Evolutionary conservation across 2,329 filamentous ascomycete genomes (phyloP), one percentile per base, ranked within the genome.

Genomic region (Arachnomyces sp.): DNA sequence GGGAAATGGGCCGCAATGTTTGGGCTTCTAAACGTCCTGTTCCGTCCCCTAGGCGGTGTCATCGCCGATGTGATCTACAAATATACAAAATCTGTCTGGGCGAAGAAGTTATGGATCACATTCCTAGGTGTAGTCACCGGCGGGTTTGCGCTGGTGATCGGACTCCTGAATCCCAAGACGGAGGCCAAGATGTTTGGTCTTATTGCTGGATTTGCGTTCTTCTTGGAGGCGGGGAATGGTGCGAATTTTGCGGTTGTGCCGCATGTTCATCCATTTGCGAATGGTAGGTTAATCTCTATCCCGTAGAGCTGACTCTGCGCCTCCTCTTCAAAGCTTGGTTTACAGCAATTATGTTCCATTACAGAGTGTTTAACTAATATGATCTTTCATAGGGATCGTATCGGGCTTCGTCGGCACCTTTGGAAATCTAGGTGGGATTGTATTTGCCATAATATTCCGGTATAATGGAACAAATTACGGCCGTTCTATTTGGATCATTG

Each of bases 171-270:
- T 58, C 74, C 84, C 0, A 73, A 79, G 17, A 56, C 73, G 16
- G 60, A 81, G 35, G 63, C 72, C 5, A 78, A 76, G 2, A 81
- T 93, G 72, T 80, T 92, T 41, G 86, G 84, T 1, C 77, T 95
- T 4, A 68, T 93, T 7, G 80, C 82, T 1, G 74, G 86, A 7
- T 74, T 88, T 66, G 86, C 84, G 1, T 73, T 94, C 57, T 94
- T 94, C 67, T 65, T 88, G 32, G 86, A 93, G 60, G 86, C 84
- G 2, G 81, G 80, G 31, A 95, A 95, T 57, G 89, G 89, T 1
- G 80, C 86, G 31, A 92, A 86, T 65, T 95, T 92, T 62, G 78
- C 86, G 0, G 73, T 95, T 4, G 82, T 95, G 16, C 87, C 88
- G 3, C 89, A 95, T 57, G 82, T 94, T 1, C 84, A 89, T 61